phyloP scores from a whole-genome alignment of 495 filamentous ascomycete species.

The Tuber umbilicatum region DNA sequence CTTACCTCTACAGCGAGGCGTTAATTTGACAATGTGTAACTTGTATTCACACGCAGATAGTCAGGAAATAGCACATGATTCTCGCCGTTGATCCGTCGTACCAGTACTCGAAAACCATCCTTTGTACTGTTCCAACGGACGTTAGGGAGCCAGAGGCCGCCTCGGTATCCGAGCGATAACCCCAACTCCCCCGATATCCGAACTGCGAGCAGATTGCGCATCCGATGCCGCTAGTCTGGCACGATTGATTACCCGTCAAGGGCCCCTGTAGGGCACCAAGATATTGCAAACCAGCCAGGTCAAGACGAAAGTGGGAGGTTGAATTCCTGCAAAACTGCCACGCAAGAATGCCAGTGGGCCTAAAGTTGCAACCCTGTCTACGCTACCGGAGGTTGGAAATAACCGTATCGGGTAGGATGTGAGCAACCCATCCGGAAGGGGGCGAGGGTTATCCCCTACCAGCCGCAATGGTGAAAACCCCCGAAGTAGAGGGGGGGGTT shows the following conservation, averaged over 20 bases:
- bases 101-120: background rate
- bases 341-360: background rate
- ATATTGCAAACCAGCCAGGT: background rate
- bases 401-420: background rate
- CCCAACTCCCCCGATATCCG: background rate
- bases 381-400: background rate
- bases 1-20: background rate
- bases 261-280: background rate
- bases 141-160: background rate
- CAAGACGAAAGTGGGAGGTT: background rate
- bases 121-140: background rate
- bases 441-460: background rate
- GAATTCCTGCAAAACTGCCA: background rate
- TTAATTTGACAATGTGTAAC: background rate
- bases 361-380: background rate
- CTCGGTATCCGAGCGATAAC: background rate
- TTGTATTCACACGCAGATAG: background rate
- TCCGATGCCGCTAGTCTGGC: background rate
- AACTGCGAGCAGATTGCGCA: background rate
- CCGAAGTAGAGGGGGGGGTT: background rate
- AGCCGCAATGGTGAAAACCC: background rate
- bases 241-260: background rate
- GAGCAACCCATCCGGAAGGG: background rate
- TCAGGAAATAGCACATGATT: background rate
- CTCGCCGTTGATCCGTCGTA: background rate